phyloP scores from a whole-genome alignment of 2,329 filamentous ascomycete genomes.

The Trichocomaceae sp. region DNA sequence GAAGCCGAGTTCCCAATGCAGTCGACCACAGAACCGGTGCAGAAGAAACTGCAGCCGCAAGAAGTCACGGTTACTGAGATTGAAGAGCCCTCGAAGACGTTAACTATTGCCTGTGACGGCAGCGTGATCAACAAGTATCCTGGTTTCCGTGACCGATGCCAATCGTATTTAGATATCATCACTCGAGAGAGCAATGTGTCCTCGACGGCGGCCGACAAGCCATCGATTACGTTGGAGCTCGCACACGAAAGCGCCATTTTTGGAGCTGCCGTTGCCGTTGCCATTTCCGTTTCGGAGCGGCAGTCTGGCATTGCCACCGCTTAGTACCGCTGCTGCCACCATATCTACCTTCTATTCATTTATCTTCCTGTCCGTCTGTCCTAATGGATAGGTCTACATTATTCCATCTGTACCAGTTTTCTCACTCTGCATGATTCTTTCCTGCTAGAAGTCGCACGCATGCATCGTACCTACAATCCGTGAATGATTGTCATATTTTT shows the following conservation, averaged over 20 bases:
- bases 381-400: neutral
- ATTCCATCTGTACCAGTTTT: neutral
- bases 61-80: conserved; percentile 31
- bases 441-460: neutral
- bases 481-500: conserved; percentile 12
- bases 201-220: conserved; percentile 12
- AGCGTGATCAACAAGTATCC: conserved; percentile 49
- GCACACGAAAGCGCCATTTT: conserved; percentile 41
- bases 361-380: neutral
- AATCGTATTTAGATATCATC: conserved; percentile 39
- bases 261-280: conserved; percentile 43
- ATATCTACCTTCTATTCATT: neutral
- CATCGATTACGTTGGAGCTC: conserved; percentile 34
- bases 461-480: neutral
- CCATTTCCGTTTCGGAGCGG: conserved; percentile 33
- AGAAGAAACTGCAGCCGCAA: conserved; percentile 19
- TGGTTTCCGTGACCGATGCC: conserved; percentile 40
- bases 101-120: conserved; percentile 48
- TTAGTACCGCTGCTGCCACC: neutral
- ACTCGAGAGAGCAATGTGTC: conserved; percentile 23
- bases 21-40: conserved; percentile 12
- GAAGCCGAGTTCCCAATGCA: conserved; percentile 38
- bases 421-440: neutral
- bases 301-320: neutral
- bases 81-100: conserved; percentile 24